Percentiles rank a stretch among this genome's conserved stretches.
phyloP scores from a whole-genome alignment of 2,329 filamentous ascomycete species.

The Chaetomium olivaceum region DNA sequence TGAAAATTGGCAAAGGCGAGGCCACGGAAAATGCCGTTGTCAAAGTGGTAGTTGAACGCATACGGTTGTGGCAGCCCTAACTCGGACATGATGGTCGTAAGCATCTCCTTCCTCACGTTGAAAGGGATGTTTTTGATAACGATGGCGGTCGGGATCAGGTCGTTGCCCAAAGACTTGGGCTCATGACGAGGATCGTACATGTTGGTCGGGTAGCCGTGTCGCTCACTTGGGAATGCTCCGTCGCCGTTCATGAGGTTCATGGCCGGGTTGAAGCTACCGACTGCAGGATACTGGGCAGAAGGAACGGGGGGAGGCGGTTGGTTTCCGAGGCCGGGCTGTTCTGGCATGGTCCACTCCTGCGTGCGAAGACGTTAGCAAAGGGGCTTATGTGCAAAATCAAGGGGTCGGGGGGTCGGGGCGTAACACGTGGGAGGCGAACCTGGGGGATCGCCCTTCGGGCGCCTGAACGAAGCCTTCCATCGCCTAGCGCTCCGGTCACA shows the following conservation, averaged over 20 bases:
- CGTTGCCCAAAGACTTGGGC: constrained; percentile 57
- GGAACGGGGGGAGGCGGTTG: constrained; percentile 31
- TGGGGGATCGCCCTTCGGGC: constrained; percentile 31
- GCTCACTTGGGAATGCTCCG: constrained; percentile 27
- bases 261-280: constrained; percentile 27
- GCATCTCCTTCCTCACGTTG: constrained; percentile 93
- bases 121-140: constrained; percentile 99
- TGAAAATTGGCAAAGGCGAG: constrained; percentile 98
- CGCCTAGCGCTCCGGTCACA: constrained; percentile 34
- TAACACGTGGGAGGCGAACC: constrained; percentile 22
- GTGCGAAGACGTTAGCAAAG: constrained; percentile 5
- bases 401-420: not conserved
- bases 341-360: constrained; percentile 34
- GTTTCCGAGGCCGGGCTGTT: constrained; percentile 31
- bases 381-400: not conserved
- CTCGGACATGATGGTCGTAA: constrained; percentile 91
- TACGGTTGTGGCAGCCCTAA: constrained; percentile 93
- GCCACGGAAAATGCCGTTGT: constrained; percentile 94
- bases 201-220: constrained; percentile 30
- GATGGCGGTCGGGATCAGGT: constrained; percentile 96
- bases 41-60: constrained; percentile 99
- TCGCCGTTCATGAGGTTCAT: constrained; percentile 33
- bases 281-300: constrained; percentile 30
- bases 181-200: constrained; percentile 35
- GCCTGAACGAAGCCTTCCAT: constrained; percentile 32